Evolutionary conservation across 2,329 filamentous ascomycete species (phyloP).

Genomic region (Tolypocladium endophyticum): DNA sequence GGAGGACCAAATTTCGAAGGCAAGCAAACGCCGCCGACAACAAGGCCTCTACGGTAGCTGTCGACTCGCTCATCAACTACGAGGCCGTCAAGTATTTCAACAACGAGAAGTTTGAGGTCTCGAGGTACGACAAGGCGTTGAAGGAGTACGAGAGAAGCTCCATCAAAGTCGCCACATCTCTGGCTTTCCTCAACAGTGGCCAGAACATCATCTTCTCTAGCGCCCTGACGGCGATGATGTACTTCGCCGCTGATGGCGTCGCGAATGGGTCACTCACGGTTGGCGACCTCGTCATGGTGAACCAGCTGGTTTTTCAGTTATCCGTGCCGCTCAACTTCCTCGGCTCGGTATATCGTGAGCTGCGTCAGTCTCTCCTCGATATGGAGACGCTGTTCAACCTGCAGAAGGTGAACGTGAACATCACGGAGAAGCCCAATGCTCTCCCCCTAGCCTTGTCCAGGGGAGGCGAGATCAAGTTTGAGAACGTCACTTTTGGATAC

Average conservation of each 20-base stretch:
- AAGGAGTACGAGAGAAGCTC: slow-evolving; percentile 83
- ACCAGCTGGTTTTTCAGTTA: slow-evolving; percentile 96
- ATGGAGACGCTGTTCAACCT: slow-evolving; percentile 98
- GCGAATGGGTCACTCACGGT: slow-evolving; percentile 74
- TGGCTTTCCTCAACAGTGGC: slow-evolving; percentile 86
- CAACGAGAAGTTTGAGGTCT: slow-evolving; percentile 91
- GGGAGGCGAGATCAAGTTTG: slow-evolving; percentile 85
- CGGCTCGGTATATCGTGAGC: slow-evolving; percentile 93
- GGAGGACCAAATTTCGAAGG: slow-evolving; percentile 92
- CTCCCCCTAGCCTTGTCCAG: slow-evolving; percentile 59
- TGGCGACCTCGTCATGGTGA: slow-evolving; percentile 96
- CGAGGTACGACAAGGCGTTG: slow-evolving; percentile 79
- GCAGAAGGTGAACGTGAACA: slow-evolving; percentile 87
- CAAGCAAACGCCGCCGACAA: slow-evolving; percentile 96
- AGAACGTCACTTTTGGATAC: slow-evolving; percentile 93
- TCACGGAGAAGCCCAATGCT: slow-evolving; percentile 68
- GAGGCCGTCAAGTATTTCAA: slow-evolving; percentile 99
- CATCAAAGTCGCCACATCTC: slow-evolving; percentile 91
- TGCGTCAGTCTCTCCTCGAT: slow-evolving; percentile 87
- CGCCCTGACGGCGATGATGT: slow-evolving; percentile 96
- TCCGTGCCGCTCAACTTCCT: slow-evolving; percentile 96
- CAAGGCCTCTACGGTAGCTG: slow-evolving; percentile 84
- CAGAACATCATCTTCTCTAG: slow-evolving; percentile 97
- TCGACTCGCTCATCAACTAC: slow-evolving; percentile 96
- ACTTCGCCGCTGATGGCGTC: slow-evolving; percentile 83